Percentiles rank a stretch among this genome's conserved stretches.
These are phyloP conservation scores for Esteya vermicola DNA, from an alignment of 2,329 filamentous ascomycete species.

Conservation along the genomic window DNA sequence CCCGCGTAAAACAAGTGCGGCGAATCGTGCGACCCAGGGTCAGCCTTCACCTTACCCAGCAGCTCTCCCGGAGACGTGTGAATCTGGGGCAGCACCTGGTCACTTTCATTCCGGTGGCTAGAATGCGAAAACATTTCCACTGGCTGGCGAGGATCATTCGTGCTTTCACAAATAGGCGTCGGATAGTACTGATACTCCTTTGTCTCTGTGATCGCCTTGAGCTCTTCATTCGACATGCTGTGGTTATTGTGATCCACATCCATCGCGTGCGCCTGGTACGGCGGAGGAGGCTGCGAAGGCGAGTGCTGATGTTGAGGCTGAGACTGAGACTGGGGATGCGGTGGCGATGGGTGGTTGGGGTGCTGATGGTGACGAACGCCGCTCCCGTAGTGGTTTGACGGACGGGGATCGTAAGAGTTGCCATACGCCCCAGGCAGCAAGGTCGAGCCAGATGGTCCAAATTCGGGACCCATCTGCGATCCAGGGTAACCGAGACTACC, in stretches of 20 bases:
- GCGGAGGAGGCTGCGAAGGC: too few relatives aligned
- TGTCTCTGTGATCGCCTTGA: slow-evolving; percentile 30
- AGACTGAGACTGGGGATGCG: too few relatives aligned
- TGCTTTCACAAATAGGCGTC: slow-evolving; percentile 32
- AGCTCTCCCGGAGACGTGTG: slow-evolving; percentile 1
- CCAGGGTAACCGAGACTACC: slow-evolving; percentile 36
- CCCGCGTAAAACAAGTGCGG: slow-evolving; percentile 33
- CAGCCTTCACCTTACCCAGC: slow-evolving; percentile 32
- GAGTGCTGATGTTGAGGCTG: too few relatives aligned
- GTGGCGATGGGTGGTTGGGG: too few relatives aligned
- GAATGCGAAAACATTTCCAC: slow-evolving; percentile 34
- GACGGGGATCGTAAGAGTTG: slow-evolving; percentile 24
- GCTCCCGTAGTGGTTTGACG: slow-evolving; percentile 24
- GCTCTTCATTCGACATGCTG: slow-evolving; percentile 35
- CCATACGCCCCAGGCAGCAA: slow-evolving; percentile 25
- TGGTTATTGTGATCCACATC: slow-evolving; percentile 30
- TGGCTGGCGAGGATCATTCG: slow-evolving; percentile 25
- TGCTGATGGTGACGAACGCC: slow-evolving; percentile 23
- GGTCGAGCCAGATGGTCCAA: slow-evolving; percentile 20
- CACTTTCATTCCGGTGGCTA: slow-evolving; percentile 19
- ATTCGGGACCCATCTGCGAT: slow-evolving; percentile 24
- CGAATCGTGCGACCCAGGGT: slow-evolving; percentile 14
- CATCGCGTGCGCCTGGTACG: slow-evolving; percentile 27
- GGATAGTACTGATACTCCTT: slow-evolving; percentile 44
- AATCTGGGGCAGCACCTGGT: slow-evolving; percentile 17